Conservation (phyloP, 768 basidiomycete species). For the Thelephora ganbajun region DNA sequence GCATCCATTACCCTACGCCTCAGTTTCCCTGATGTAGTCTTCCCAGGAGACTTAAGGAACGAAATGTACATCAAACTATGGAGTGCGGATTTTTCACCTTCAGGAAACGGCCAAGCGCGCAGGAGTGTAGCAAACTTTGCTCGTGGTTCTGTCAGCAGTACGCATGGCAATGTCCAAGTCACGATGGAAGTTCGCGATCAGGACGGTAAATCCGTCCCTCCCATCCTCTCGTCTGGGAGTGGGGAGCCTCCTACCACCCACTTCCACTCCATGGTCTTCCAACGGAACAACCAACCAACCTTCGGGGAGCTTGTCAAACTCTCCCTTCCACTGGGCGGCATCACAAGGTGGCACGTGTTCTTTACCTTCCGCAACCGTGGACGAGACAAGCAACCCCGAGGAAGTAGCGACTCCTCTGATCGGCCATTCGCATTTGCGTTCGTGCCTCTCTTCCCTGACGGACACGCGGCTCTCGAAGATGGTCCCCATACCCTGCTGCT, state of each 20-base stretch:
- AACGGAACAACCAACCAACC: slow-evolving; percentile 77
- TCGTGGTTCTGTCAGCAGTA: slow-evolving; percentile 37
- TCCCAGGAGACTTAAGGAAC: slow-evolving; percentile 84
- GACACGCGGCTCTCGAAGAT: slow-evolving; percentile 73
- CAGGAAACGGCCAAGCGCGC: slow-evolving; percentile 37
- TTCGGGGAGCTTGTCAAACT: slow-evolving; percentile 91
- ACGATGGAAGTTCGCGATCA: slow-evolving; percentile 75
- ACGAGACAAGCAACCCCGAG: slow-evolving; percentile 29
- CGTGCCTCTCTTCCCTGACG: slow-evolving; percentile 71
- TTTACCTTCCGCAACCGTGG: slow-evolving; percentile 80
- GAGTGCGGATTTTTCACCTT: slow-evolving; percentile 73
- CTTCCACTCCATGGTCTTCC: slow-evolving; percentile 86
- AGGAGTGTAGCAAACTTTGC: slow-evolving; percentile 43
- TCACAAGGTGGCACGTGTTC: slow-evolving; percentile 81
- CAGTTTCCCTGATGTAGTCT: slow-evolving; percentile 93
- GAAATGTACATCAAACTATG: slow-evolving; percentile 95
- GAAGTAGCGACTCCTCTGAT: slow-evolving; percentile 33
- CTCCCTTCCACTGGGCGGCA: slow-evolving; percentile 49
- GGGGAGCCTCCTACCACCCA: slow-evolving; percentile 71
- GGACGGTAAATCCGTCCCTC: slow-evolving; percentile 54
- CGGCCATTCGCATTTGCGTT: slow-evolving; percentile 87
- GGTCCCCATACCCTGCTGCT: slow-evolving; percentile 77
- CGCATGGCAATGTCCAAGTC: slow-evolving; percentile 70
- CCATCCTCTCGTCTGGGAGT: slow-evolving; percentile 68
- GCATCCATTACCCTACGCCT: slow-evolving; percentile 74